Conservation (phyloP, 257 asterid genomes). For the Salvia miltiorrhiza region DNA sequence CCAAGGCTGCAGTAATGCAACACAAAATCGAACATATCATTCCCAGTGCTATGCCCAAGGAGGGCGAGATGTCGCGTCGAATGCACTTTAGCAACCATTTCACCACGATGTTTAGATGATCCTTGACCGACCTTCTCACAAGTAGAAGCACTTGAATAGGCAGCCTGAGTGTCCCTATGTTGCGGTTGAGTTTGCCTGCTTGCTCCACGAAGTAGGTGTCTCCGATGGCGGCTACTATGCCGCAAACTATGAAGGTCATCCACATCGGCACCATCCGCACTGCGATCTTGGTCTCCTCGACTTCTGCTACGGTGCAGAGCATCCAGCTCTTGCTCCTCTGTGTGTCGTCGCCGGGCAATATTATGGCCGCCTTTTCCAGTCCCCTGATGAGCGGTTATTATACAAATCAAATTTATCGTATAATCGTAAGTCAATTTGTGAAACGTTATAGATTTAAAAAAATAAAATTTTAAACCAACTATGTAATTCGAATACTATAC, state of each 20-base stretch:
- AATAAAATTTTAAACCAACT: no score
- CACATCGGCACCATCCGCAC: constrained; percentile 40
- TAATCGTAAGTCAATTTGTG: no score
- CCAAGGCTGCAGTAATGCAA: constrained; percentile 28
- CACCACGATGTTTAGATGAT: not conserved
- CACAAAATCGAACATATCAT: constrained; percentile 35
- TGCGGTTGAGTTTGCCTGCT: constrained; percentile 29
- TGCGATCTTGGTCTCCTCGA: constrained; percentile 27
- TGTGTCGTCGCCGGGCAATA: not conserved
- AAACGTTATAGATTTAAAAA: no score
- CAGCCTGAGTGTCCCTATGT: constrained; percentile 23
- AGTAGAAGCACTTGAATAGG: constrained; percentile 34
- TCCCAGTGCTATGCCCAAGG: constrained; percentile 31
- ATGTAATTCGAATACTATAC: no score
- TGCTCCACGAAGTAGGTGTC: constrained; percentile 50
- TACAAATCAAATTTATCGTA: no score
- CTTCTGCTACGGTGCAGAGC: constrained; percentile 20
- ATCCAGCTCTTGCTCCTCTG: not conserved
- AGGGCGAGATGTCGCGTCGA: constrained; percentile 13
- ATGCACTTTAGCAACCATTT: not conserved
- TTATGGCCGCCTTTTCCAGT: constrained; percentile 60
- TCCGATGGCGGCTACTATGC: constrained; percentile 29
- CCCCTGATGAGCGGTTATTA: no score
- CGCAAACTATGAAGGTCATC: constrained; percentile 39
- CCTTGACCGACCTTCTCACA: not conserved